Evolutionary conservation across 805 yeast species (phyloP).

Genomic region (Lachancea mirantina): DNA sequence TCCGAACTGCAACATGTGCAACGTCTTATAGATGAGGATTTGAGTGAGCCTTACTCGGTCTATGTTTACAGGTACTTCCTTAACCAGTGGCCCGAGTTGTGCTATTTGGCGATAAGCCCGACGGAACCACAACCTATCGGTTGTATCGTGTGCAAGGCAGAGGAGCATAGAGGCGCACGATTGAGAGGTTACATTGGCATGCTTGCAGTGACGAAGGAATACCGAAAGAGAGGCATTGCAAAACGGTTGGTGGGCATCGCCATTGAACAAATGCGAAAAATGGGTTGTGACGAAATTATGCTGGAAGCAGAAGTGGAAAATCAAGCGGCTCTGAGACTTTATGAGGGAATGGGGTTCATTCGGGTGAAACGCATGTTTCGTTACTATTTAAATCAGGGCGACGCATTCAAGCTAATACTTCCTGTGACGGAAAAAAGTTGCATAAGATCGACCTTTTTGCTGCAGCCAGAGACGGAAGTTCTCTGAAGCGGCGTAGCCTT

Average conservation of each 20-base stretch:
- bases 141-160: constrained; percentile 75
- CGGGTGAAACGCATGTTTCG: constrained; percentile 70
- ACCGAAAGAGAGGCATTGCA: constrained; percentile 79
- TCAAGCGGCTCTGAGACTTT: constrained; percentile 56
- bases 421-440: constrained; percentile 64
- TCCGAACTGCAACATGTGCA: constrained; percentile 43
- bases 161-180: constrained; percentile 59
- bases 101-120: constrained; percentile 51
- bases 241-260: constrained; percentile 56
- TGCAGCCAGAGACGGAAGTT: constrained; percentile 13
- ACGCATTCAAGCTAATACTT: constrained; percentile 79
- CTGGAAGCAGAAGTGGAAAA: constrained; percentile 89
- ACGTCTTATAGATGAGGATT: constrained; percentile 57
- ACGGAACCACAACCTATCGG: constrained; percentile 49
- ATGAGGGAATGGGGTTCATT: constrained; percentile 71
- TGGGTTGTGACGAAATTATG: constrained; percentile 80
- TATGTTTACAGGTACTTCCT: constrained; percentile 89
- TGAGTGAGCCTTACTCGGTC: constrained; percentile 90
- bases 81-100: constrained; percentile 84
- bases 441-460: constrained; percentile 48
- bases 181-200: constrained; percentile 91
- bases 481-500: no score
- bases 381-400: constrained; percentile 87
- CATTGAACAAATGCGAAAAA: constrained; percentile 55
- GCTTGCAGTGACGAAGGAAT: constrained; percentile 73